Percentiles rank a stretch among this genome's conserved stretches.
Evolutionary conservation across 345 rosid genomes (phyloP).

Genomic region (Citrus glauca): DNA sequence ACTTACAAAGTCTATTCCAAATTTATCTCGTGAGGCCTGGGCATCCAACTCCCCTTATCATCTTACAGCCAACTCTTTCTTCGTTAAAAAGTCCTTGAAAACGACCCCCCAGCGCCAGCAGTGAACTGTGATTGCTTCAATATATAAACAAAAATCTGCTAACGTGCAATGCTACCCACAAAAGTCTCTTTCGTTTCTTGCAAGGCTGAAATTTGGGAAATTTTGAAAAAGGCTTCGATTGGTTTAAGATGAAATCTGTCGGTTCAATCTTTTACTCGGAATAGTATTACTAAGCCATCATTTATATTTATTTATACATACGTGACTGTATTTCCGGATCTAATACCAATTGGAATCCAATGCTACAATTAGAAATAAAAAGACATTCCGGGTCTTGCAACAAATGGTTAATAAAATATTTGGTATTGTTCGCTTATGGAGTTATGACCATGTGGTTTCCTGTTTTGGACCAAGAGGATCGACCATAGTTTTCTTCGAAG

Average conservation of each 20-base stretch:
- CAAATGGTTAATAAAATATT: conserved; percentile 27
- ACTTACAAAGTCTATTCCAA: neutral
- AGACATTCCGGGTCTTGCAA: conserved; percentile 22
- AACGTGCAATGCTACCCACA: conserved; percentile 30
- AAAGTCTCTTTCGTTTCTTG: conserved; percentile 45
- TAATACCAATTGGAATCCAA: conserved; percentile 31
- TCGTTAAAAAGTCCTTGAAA: conserved; percentile 36
- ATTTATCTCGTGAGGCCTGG: conserved; percentile 2
- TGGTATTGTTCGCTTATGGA: conserved; percentile 25
- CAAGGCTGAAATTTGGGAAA: conserved; percentile 27
- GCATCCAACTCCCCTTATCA: neutral
- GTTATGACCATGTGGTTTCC: conserved; percentile 25
- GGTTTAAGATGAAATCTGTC: conserved; percentile 13
- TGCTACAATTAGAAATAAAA: conserved; percentile 22
- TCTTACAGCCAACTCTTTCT: conserved; percentile 16
- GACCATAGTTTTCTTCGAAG: neutral
- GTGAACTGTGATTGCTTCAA: conserved; percentile 19
- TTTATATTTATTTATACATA: neutral
- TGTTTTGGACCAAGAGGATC: conserved; percentile 22
- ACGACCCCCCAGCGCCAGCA: conserved; percentile 20
- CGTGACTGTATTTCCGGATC: conserved; percentile 28
- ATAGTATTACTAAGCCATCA: neutral
- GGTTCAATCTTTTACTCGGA: neutral
- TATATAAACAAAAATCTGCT: conserved; percentile 8
- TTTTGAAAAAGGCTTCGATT: conserved; percentile 4